These are phyloP conservation scores for Lasiodiplodia sp. DNA, from an alignment of 2,329 filamentous ascomycete genomes.

Conservation along the genomic window DNA sequence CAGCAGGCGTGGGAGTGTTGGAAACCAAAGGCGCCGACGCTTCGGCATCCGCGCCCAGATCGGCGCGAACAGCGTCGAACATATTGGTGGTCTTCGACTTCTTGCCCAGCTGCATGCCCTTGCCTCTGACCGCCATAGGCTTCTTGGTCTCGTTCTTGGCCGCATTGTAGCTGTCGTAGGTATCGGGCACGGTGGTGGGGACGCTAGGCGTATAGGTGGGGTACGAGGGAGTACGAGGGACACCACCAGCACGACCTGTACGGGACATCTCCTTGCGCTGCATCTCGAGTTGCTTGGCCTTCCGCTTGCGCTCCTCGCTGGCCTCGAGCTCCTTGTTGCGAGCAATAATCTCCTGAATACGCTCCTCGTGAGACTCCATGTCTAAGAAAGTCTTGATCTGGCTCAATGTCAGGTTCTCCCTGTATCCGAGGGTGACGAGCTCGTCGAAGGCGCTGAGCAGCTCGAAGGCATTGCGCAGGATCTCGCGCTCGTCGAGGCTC, in stretches of 20 bases:
- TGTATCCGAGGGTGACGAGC: conserved; percentile 91
- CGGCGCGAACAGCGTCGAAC: conserved; percentile 92
- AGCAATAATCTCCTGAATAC: conserved; percentile 97
- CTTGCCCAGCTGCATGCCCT: conserved; percentile 99
- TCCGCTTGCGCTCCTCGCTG: conserved; percentile 96
- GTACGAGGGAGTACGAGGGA: conserved; percentile 80
- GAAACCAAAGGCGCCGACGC: conserved; percentile 74
- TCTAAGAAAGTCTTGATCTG: conserved; percentile 99
- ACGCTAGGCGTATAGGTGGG: conserved; percentile 86
- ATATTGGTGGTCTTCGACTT: conserved; percentile 98
- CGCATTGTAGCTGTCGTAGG: conserved; percentile 92
- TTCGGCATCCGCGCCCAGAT: conserved; percentile 86
- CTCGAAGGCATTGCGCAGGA: conserved; percentile 93
- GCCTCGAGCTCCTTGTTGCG: conserved; percentile 99
- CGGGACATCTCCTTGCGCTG: conserved; percentile 96
- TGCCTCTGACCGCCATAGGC: conserved; percentile 77
- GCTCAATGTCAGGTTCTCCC: conserved; percentile 93
- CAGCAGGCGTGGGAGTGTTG: conserved; percentile 59
- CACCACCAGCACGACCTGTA: conserved; percentile 65
- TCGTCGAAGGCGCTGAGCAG: conserved; percentile 97
- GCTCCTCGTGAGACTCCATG: conserved; percentile 99
- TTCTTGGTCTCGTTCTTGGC: conserved; percentile 93
- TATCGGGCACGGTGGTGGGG: conserved; percentile 76
- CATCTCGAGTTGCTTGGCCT: conserved; percentile 98
- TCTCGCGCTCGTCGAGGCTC: conserved; percentile 93